Percentiles rank a stretch among this genome's conserved stretches.
phyloP scores from a whole-genome alignment of 2,329 filamentous ascomycete genomes.

The Paecilomyces dactylethromorphus region DNA sequence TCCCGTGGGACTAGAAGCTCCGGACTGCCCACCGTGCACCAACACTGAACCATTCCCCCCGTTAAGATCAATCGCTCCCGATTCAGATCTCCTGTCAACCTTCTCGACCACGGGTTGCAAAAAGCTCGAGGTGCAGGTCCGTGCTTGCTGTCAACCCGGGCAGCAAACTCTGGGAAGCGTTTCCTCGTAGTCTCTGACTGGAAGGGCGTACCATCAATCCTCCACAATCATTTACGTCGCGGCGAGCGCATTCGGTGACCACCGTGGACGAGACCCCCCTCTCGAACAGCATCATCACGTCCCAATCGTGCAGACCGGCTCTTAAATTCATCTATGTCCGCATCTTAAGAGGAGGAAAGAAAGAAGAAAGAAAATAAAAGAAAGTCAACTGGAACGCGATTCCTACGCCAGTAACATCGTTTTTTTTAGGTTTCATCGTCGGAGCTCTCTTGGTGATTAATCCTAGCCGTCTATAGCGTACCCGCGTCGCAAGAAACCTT shows the following conservation, averaged over 20 bases:
- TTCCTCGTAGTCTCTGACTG: background rate
- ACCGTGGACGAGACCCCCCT: background rate
- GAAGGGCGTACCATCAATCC: background rate
- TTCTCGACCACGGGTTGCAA: background rate
- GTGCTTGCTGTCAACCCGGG: background rate
- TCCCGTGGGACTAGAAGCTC: background rate
- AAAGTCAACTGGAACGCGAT: background rate
- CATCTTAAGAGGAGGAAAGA: background rate
- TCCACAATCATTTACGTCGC: background rate
- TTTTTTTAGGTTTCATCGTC: background rate
- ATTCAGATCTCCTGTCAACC: background rate
- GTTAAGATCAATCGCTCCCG: background rate
- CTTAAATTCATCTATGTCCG: background rate
- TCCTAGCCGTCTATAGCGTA: background rate
- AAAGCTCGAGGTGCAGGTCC: background rate
- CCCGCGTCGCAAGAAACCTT: slow-evolving; percentile 2
- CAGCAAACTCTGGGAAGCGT: background rate
- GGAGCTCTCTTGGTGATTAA: background rate
- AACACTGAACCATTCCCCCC: background rate
- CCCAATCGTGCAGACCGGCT: background rate
- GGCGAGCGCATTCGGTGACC: background rate
- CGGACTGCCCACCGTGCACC: background rate
- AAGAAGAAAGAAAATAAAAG: background rate
- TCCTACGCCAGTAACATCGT: background rate
- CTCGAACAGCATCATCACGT: background rate